Evolutionary conservation across 1,139 yeast genomes (phyloP).

Genomic region (Sugiyamaella pinicola): DNA sequence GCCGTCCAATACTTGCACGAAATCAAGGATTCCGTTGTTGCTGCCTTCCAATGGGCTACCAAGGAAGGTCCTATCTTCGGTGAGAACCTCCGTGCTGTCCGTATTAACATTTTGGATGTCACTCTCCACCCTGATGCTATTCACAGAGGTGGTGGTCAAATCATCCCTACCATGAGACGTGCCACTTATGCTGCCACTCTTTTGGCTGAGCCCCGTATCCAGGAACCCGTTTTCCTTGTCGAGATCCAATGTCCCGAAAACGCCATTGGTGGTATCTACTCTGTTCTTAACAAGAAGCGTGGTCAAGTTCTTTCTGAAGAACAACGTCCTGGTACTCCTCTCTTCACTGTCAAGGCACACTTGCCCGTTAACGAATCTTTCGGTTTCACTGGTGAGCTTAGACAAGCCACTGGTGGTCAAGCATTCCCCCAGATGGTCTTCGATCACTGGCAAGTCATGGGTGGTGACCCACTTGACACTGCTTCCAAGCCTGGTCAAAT

Average conservation of each 20-base stretch:
- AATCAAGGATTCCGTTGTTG: slow-evolving; percentile 99
- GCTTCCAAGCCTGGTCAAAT: slow-evolving; percentile 93
- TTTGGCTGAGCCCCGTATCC: slow-evolving; percentile 98
- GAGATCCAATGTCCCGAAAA: slow-evolving; percentile 99
- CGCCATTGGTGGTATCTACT: slow-evolving; percentile 99
- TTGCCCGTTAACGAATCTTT: slow-evolving; percentile 99
- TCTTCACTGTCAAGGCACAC: slow-evolving; percentile 99
- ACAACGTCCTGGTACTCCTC: slow-evolving; percentile 99
- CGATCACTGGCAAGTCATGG: slow-evolving; percentile 94
- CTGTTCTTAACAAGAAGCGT: slow-evolving; percentile 99
- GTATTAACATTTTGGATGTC: slow-evolving; percentile 98
- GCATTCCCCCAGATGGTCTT: slow-evolving; percentile 99
- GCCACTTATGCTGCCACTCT: slow-evolving; percentile 97
- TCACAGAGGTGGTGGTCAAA: slow-evolving; percentile 99
- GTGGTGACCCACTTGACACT: slow-evolving; percentile 92
- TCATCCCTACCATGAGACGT: slow-evolving; percentile 99
- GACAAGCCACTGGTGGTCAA: slow-evolving; percentile 99
- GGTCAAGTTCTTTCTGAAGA: slow-evolving; percentile 99
- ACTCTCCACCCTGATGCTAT: slow-evolving; percentile 99
- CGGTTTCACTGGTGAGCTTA: slow-evolving; percentile 99
- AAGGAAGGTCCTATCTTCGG: slow-evolving; percentile 99
- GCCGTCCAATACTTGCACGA: slow-evolving; percentile 99
- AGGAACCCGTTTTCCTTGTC: slow-evolving; percentile 99
- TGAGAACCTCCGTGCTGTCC: slow-evolving; percentile 93
- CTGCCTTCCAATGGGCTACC: slow-evolving; percentile 99